Evolutionary conservation across 805 yeast genomes (phyloP).

Genomic region (Yueomyces sp.): DNA sequence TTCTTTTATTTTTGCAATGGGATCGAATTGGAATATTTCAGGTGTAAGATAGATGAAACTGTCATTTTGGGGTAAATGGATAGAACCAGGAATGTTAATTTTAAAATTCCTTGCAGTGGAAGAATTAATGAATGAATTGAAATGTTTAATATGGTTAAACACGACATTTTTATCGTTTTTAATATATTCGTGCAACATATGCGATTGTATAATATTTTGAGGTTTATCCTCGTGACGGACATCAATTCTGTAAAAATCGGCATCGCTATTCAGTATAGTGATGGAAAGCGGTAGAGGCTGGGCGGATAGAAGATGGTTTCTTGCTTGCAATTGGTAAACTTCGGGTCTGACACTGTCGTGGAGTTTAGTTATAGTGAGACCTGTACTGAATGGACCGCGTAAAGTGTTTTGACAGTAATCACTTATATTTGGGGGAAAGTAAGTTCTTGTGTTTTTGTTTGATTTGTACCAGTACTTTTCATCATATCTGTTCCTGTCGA

Average conservation of each 20-base stretch:
- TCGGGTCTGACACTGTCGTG: conserved; percentile 19
- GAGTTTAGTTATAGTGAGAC: conserved; percentile 6
- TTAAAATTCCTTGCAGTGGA: conserved; percentile 3
- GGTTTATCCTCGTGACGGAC: conserved; percentile 4
- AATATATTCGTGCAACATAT: conserved; percentile 7
- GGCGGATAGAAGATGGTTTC: conserved; percentile 11
- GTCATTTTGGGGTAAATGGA: conserved; percentile 5
- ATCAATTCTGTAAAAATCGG: conserved; percentile 9
- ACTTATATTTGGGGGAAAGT: background rate
- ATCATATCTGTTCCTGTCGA: conserved; percentile 11
- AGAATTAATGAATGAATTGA: conserved; percentile 8
- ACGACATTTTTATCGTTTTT: conserved; percentile 3
- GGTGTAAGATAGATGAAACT: conserved; percentile 7
- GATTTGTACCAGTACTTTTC: conserved; percentile 9
- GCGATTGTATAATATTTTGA: conserved; percentile 13
- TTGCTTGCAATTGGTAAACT: conserved; percentile 20
- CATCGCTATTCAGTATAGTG: conserved; percentile 12
- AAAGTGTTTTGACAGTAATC: conserved; percentile 1
- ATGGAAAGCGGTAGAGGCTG: conserved; percentile 15
- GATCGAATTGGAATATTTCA: conserved; percentile 20
- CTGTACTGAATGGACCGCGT: conserved; percentile 3
- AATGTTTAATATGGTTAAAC: conserved; percentile 12
- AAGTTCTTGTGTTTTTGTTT: conserved; percentile 1
- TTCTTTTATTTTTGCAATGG: conserved; percentile 8
- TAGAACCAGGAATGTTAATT: conserved; percentile 7